Evolutionary conservation across 1,284 basidiomycete species (phyloP).

Genomic region (Boletus smithii): DNA sequence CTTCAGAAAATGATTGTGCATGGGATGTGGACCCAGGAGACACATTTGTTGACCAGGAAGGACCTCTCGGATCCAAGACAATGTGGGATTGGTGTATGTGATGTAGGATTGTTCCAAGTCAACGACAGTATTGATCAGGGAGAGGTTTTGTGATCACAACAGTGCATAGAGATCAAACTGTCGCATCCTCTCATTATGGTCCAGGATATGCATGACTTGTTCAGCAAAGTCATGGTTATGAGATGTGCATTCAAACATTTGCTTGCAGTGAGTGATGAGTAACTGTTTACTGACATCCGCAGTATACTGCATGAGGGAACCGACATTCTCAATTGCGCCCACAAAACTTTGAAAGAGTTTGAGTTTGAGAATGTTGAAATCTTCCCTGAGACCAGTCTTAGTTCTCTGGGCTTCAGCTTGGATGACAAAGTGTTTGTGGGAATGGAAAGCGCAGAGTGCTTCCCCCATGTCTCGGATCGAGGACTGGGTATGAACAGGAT

Average conservation of each 20-base stretch:
- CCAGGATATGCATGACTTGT: not conserved
- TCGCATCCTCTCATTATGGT: not conserved
- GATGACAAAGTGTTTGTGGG: not conserved
- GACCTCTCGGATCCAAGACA: not conserved
- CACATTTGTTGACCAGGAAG: not conserved
- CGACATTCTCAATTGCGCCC: not conserved
- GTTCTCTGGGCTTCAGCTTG: not conserved
- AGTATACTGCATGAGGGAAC: constrained; percentile 6
- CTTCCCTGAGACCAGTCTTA: not conserved
- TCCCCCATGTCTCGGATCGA: not conserved
- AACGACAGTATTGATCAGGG: not conserved
- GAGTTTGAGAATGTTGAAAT: constrained; percentile 9
- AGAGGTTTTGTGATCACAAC: not conserved
- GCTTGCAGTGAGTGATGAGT: constrained; percentile 1
- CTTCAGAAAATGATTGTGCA: not conserved
- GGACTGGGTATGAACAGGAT: not conserved
- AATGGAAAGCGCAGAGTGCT: not conserved
- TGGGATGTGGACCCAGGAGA: not conserved
- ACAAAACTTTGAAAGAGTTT: constrained; percentile 5
- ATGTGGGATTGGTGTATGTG: not conserved
- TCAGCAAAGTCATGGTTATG: not conserved
- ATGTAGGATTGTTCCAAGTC: not conserved
- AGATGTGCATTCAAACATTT: not conserved
- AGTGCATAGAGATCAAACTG: not conserved
- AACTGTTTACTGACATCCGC: not conserved